Base-by-base conservation (phyloP, 768 basidiomycete genomes). In the Podaxis carcinomalis region DNA sequence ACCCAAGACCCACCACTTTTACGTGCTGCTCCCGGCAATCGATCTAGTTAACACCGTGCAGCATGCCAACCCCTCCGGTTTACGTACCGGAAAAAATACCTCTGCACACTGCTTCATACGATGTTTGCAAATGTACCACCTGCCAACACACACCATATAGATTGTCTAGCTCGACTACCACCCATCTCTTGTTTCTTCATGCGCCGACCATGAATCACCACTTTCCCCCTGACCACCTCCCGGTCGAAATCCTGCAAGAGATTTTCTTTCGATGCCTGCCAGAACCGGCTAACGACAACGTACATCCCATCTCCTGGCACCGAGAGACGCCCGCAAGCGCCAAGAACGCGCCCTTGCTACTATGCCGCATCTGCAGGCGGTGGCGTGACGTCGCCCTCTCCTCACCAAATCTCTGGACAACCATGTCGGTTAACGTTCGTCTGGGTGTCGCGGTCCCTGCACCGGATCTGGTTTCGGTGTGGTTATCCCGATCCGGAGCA, bases 331-430 rank as follows among this genome's bases (percentile, higher is more conserved):
- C 58, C 59, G 44, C 51, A 51, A 62, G 62, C 40, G 55, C 66
- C 5, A 42, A 56, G 21, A 66, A 64, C 3, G 71, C 73, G 5
- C 75, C 76, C 6, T 62, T 81, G 13, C 62, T 78, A 28, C 62
- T 77, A 37, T 77, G 79, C 49, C 74, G 73, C 42, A 74, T 83
- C 36, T 81, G 78, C 57, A 71, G 63, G 42, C 63, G 71, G 57
- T 83, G 81, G 81, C 70, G 79, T 59, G 64, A 69, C 21, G 65
- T 78, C 46, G 76, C 77, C 32, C 56, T 77, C 28, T 70, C 69
- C 39, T 73, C 70, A 4, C 74, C 79, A 4, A 61, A 69, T 32
- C 66, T 83, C 19, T 83, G 81, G 81, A 73, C 74, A 4, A 66
- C 72, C 16, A 57, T 76, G 61, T 65, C 66, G 54, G 70, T 77